These are phyloP conservation scores for Metschnikowia continentalis DNA, from an alignment of 805 yeast genomes.

Conservation along the genomic window DNA sequence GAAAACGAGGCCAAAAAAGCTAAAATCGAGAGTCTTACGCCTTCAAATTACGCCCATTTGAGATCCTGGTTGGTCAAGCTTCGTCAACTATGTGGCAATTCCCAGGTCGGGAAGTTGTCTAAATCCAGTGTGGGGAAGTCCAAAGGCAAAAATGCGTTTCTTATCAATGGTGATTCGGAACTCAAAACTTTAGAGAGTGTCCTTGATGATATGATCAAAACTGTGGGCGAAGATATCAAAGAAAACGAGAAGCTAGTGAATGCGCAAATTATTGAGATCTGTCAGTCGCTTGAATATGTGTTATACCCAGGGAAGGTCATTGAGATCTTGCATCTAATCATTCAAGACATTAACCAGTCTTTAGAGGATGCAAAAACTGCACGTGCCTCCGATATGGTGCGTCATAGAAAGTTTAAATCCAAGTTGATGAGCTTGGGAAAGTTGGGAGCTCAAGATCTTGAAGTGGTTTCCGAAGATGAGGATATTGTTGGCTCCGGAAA, in stretches of 20 bases:
- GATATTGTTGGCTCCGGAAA: background rate
- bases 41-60: constrained; percentile 43
- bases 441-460: constrained; percentile 20
- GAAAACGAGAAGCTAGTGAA: constrained; percentile 48
- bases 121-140: constrained; percentile 7
- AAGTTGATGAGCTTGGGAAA: constrained; percentile 12
- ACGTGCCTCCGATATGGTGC: background rate
- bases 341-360: constrained; percentile 5
- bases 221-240: constrained; percentile 47
- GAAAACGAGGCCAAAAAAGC: constrained; percentile 48
- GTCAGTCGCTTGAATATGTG: constrained; percentile 61
- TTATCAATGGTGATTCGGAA: constrained; percentile 21
- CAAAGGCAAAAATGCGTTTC: constrained; percentile 7
- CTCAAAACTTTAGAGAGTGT: constrained; percentile 58
- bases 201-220: constrained; percentile 56
- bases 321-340: constrained; percentile 39
- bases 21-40: constrained; percentile 47
- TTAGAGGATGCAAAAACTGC: background rate
- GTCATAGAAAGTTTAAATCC: background rate
- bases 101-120: constrained; percentile 43
- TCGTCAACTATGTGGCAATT: constrained; percentile 82
- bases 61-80: constrained; percentile 64
- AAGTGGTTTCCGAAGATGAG: constrained; percentile 4
- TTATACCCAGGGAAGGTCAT: constrained; percentile 52
- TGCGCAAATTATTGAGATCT: constrained; percentile 48